These are phyloP conservation scores for Aspergillus fumigatiaffinis DNA, from an alignment of 2,329 filamentous ascomycete species.

Conservation along the genomic window DNA sequence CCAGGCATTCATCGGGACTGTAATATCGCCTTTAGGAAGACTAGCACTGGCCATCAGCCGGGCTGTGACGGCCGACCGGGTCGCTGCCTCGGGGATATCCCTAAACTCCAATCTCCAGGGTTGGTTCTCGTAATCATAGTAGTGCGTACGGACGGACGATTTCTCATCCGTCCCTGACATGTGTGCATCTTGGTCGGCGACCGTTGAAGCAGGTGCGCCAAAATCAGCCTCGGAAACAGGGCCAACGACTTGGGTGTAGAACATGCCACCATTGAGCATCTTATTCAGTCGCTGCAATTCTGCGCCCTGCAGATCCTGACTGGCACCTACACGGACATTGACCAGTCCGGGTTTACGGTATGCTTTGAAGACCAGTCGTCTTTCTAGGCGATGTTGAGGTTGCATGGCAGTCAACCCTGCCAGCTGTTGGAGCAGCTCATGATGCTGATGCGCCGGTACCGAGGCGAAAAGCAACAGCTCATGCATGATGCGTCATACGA, in stretches of 20 bases:
- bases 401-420: slow-evolving; percentile 60
- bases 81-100: slow-evolving; percentile 50
- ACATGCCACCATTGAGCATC: slow-evolving; percentile 50
- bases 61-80: slow-evolving; percentile 51
- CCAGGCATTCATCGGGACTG: slow-evolving; percentile 48
- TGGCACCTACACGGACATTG: slow-evolving; percentile 39
- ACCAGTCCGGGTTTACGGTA: slow-evolving; percentile 43
- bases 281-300: slow-evolving; percentile 45
- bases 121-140: slow-evolving; percentile 35
- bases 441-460: slow-evolving; percentile 54
- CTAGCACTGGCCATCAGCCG: slow-evolving; percentile 49
- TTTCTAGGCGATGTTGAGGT: slow-evolving; percentile 51
- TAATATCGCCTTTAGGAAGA: slow-evolving; percentile 48
- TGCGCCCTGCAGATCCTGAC: slow-evolving; percentile 42
- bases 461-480: slow-evolving; percentile 60
- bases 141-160: not conserved
- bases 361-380: slow-evolving; percentile 57
- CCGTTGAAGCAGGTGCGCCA: slow-evolving; percentile 17
- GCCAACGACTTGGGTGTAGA: slow-evolving; percentile 51
- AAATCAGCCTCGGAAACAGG: slow-evolving; percentile 39
- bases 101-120: slow-evolving; percentile 46
- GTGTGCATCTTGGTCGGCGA: slow-evolving; percentile 30
- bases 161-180: slow-evolving; percentile 27
- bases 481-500: slow-evolving; percentile 59
- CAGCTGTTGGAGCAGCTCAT: slow-evolving; percentile 59